Conservation (phyloP, 164 flowering plant genomes). For the Annona squamosa region DNA sequence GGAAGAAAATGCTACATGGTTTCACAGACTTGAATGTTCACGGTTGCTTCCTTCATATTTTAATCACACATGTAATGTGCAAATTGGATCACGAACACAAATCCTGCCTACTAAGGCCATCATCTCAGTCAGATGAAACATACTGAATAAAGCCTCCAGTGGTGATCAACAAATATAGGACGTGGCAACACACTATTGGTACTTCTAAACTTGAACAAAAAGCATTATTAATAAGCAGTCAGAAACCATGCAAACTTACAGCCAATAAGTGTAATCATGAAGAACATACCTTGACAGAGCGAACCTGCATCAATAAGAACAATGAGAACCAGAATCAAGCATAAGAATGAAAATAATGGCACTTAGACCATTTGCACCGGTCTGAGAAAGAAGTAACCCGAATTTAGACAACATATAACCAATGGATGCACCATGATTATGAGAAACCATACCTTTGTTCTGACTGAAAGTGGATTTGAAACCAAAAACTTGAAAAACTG, state of each 20-base stretch:
- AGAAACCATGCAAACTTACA: constrained; percentile 23
- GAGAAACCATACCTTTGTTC: constrained; percentile 75
- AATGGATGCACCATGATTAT: neutral
- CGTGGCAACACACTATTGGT: neutral
- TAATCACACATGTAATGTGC: neutral
- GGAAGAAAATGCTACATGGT: neutral
- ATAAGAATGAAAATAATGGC: neutral
- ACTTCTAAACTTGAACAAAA: neutral
- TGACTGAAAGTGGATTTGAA: constrained; percentile 93
- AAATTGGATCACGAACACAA: neutral
- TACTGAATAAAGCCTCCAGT: neutral
- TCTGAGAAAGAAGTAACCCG: no score
- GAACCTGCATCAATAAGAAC: constrained; percentile 65
- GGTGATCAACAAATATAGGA: neutral
- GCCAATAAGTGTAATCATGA: constrained; percentile 13
- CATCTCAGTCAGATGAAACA: neutral
- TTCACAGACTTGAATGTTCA: neutral
- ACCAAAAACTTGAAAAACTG: constrained; percentile 95
- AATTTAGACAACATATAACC: neutral
- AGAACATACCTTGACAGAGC: constrained; percentile 82
- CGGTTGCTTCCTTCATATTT: neutral
- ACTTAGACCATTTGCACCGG: neutral
- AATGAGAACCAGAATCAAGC: neutral
- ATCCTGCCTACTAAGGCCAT: neutral
- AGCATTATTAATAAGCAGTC: neutral